Evolutionary conservation across 225 moss, liverwort and hornwort species (phyloP).

Genomic region (Sphagnum contortum): DNA sequence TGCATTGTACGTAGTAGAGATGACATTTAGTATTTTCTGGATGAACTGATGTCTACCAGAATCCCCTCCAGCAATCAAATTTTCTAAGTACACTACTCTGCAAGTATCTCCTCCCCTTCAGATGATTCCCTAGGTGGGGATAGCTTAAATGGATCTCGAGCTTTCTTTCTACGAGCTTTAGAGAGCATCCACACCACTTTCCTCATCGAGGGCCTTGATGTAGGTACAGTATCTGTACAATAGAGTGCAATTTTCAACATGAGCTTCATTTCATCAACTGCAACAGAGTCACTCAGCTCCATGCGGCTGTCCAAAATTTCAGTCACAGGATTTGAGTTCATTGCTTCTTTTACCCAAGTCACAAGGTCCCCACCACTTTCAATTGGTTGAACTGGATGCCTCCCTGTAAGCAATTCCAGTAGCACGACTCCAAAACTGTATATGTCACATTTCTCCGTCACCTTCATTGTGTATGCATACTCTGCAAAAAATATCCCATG

Average conservation of each 20-base stretch:
- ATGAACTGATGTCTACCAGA: too few species aligned
- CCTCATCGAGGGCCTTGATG: slow-evolving; percentile 44
- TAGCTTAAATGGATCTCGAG: slow-evolving; percentile 29
- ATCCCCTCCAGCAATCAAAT: too few species aligned
- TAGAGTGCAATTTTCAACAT: slow-evolving; percentile 53
- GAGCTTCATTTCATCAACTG: slow-evolving; percentile 52
- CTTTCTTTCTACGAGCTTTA: slow-evolving; percentile 37
- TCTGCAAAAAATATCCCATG: slow-evolving; percentile 22
- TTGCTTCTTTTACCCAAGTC: slow-evolving; percentile 45
- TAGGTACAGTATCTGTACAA: slow-evolving; percentile 30
- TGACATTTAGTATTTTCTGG: too few species aligned
- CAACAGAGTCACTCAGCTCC: slow-evolving; percentile 32
- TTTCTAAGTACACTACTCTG: too few species aligned
- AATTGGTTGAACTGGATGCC: slow-evolving; percentile 39
- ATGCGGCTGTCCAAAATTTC: slow-evolving; percentile 34
- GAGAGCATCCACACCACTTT: slow-evolving; percentile 52
- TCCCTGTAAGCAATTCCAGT: slow-evolving; percentile 52
- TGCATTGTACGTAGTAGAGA: too few species aligned
- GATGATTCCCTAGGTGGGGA: slow-evolving; percentile 5
- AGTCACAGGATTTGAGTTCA: slow-evolving; percentile 26
- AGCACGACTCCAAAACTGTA: slow-evolving; percentile 65
- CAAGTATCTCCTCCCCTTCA: slow-evolving; percentile 5
- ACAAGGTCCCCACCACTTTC: slow-evolving; percentile 47
- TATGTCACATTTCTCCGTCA: slow-evolving; percentile 59
- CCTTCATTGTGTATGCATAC: slow-evolving; percentile 56